phyloP scores from a whole-genome alignment of 257 asterid genomes.

The Striga asiatica region DNA sequence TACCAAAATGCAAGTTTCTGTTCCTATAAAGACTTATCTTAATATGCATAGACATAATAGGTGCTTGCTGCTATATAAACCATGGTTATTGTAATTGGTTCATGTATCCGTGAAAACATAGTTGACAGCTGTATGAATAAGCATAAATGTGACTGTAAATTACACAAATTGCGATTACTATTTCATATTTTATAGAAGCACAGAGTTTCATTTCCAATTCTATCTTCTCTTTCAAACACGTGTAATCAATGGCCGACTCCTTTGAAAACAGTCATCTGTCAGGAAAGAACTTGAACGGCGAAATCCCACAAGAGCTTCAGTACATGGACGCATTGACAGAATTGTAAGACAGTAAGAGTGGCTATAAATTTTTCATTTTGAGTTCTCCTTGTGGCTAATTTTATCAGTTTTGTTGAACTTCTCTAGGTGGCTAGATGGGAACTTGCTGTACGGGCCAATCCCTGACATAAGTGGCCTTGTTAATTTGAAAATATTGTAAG shows the following conservation, averaged over 20 bases:
- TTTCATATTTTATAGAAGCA: no score
- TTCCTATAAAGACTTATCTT: no score
- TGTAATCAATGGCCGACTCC: slow-evolving; percentile 13
- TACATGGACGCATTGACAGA: slow-evolving; percentile 77
- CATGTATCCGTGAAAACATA: no score
- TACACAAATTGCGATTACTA: no score
- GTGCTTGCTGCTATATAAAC: no score
- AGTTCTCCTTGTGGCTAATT: neutral
- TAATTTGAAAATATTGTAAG: slow-evolving; percentile 72
- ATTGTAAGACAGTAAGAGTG: no score
- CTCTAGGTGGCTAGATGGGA: slow-evolving; percentile 80
- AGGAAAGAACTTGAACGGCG: slow-evolving; percentile 59
- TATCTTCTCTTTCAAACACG: neutral
- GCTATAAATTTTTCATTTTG: neutral
- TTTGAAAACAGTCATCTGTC: slow-evolving; percentile 59
- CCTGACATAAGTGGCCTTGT: slow-evolving; percentile 77
- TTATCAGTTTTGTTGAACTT: neutral
- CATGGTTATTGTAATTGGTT: no score
- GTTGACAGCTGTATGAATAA: no score
- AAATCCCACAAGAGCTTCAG: slow-evolving; percentile 55
- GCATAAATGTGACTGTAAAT: no score
- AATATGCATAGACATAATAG: no score
- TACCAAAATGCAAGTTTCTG: slow-evolving; percentile 55
- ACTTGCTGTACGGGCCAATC: slow-evolving; percentile 51
- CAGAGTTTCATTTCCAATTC: no score